Percentiles rank a stretch among this genome's conserved stretches.
phyloP scores from a whole-genome alignment of 176 grass and related monocot species.

The Rhynchospora pubera region DNA sequence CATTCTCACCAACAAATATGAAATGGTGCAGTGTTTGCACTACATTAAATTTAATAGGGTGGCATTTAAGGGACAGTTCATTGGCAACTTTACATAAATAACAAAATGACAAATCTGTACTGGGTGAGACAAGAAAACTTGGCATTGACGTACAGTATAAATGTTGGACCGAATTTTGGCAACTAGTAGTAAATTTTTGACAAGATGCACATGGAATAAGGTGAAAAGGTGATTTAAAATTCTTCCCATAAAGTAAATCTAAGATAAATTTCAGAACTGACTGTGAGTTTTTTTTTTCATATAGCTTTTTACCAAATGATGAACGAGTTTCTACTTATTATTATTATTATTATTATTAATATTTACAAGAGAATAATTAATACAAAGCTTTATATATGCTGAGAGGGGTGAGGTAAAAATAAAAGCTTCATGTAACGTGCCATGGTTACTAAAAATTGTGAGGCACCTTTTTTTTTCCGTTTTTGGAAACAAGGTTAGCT shows the following conservation, averaged over 20 bases:
- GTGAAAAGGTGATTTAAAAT: not conserved
- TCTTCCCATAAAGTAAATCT: not conserved
- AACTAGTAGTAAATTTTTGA: not conserved
- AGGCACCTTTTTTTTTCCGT: too few species aligned
- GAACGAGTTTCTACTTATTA: too few species aligned
- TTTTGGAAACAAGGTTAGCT: too few species aligned
- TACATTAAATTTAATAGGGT: not conserved
- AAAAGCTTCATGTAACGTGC: too few species aligned
- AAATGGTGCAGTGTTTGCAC: not conserved
- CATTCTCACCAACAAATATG: not conserved
- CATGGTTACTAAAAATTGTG: too few species aligned
- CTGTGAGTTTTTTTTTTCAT: too few species aligned
- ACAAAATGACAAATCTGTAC: not conserved
- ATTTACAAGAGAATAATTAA: too few species aligned
- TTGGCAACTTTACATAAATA: not conserved
- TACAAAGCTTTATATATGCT: too few species aligned
- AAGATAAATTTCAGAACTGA: not conserved
- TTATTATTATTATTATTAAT: too few species aligned
- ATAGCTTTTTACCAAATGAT: too few species aligned
- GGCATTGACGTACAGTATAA: conserved; percentile 2
- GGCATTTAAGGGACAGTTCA: not conserved
- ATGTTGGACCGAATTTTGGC: conserved; percentile 5
- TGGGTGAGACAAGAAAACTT: conserved; percentile 2
- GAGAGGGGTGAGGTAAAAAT: too few species aligned
- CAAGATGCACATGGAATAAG: not conserved